phyloP scores from a whole-genome alignment of 169 alveolate species.

The Plasmodium inui region DNA sequence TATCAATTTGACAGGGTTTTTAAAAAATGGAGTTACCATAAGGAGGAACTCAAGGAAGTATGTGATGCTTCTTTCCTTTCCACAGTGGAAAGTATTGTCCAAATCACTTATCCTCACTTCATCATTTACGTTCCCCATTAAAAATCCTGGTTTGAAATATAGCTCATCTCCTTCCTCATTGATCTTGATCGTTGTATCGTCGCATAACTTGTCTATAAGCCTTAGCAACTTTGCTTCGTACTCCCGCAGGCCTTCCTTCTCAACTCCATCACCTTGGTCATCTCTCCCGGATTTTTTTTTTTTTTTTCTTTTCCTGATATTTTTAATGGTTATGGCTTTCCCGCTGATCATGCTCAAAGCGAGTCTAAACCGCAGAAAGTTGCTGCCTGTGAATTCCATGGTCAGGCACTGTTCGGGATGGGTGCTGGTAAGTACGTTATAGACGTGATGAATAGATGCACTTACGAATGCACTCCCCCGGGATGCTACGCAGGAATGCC shows the following conservation, averaged over 20 bases:
- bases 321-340: conserved; percentile 63
- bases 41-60: conserved; percentile 66
- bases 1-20: conserved; percentile 63
- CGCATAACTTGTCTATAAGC: conserved; percentile 70
- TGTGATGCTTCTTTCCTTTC: conserved; percentile 74
- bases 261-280: not conserved
- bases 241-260: conserved; percentile 50
- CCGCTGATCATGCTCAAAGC: conserved; percentile 75
- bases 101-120: conserved; percentile 44
- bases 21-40: conserved; percentile 74
- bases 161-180: conserved; percentile 73
- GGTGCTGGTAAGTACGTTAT: not conserved
- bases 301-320: conserved; percentile 25
- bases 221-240: conserved; percentile 69
- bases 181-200: conserved; percentile 61
- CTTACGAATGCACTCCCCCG: no score
- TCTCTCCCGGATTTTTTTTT: conserved; percentile 1
- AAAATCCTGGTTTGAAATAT: conserved; percentile 74
- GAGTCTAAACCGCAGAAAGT: conserved; percentile 55
- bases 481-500: not conserved
- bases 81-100: conserved; percentile 59
- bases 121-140: conserved; percentile 69
- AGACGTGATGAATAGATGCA: not conserved
- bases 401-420: not conserved
- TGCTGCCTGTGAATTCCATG: conserved; percentile 66